A percentile compares a stretch with the other conserved stretches of the same genome.
phyloP scores from a whole-genome alignment of 2,329 filamentous ascomycete species.

The Phialemoniopsis sp. region DNA sequence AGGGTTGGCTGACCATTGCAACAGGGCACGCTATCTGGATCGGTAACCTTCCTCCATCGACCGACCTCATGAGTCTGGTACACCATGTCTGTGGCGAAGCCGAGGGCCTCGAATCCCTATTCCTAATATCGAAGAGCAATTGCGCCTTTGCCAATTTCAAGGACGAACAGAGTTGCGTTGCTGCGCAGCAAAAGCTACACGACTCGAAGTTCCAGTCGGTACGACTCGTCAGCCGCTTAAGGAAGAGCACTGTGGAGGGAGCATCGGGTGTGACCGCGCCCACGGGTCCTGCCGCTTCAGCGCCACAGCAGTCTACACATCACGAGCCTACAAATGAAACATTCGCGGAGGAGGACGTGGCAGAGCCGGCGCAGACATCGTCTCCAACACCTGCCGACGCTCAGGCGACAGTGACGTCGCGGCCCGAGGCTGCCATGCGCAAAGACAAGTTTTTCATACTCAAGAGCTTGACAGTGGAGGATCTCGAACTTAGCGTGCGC shows the following conservation, averaged over 20 bases:
- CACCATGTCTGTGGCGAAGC: slow-evolving; percentile 83
- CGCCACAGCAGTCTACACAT: slow-evolving; percentile 13
- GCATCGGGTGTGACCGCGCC: slow-evolving; percentile 44
- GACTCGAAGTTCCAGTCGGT: slow-evolving; percentile 87
- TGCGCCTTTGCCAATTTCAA: slow-evolving; percentile 96
- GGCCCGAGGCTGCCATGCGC: not conserved
- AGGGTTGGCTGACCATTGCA: not conserved
- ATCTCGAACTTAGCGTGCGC: slow-evolving; percentile 81
- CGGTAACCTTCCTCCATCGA: slow-evolving; percentile 83
- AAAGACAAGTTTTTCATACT: slow-evolving; percentile 85
- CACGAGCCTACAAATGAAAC: slow-evolving; percentile 4
- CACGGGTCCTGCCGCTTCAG: slow-evolving; percentile 47
- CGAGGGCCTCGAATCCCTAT: slow-evolving; percentile 78
- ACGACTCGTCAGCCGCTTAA: slow-evolving; percentile 77
- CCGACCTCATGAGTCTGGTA: slow-evolving; percentile 79
- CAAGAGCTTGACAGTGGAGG: slow-evolving; percentile 88
- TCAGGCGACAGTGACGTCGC: not conserved
- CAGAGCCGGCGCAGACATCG: slow-evolving; percentile 4
- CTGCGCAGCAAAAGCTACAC: slow-evolving; percentile 80
- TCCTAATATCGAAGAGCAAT: slow-evolving; percentile 94
- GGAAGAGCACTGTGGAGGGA: slow-evolving; percentile 50
- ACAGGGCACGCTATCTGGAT: slow-evolving; percentile 91
- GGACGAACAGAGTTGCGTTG: slow-evolving; percentile 69
- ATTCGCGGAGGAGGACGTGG: not conserved
- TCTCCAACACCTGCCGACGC: not conserved